Evolutionary conservation across 768 basidiomycete genomes (phyloP).

Genomic region (Mycena amicta): DNA sequence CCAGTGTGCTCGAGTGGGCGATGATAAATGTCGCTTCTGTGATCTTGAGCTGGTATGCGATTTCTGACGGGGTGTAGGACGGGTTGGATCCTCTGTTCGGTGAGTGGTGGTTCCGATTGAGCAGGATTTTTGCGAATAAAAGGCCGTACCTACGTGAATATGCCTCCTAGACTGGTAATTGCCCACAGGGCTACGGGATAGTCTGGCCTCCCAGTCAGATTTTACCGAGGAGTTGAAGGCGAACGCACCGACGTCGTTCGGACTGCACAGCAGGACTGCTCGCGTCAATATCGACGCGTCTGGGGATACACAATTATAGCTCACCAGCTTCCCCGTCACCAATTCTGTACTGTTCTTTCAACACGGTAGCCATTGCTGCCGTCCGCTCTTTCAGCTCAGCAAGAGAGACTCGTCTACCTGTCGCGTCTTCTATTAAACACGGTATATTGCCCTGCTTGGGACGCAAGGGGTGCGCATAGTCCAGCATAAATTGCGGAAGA

Average conservation of each 20-base stretch:
- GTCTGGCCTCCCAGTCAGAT: too few relatives aligned
- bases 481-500: constrained; percentile 59
- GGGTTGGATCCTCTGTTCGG: constrained; percentile 56
- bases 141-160: constrained; percentile 47
- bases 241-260: constrained; percentile 53
- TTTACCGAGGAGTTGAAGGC: too few relatives aligned
- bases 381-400: constrained; percentile 48
- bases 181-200: constrained; percentile 55
- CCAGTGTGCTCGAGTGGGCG: constrained; percentile 41
- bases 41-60: constrained; percentile 50
- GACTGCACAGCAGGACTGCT: constrained; percentile 54
- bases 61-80: constrained; percentile 52
- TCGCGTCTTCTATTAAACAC: constrained; percentile 56
- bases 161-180: constrained; percentile 50
- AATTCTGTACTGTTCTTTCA: constrained; percentile 37
- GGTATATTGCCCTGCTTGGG: constrained; percentile 41
- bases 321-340: constrained; percentile 56
- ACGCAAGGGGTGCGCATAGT: constrained; percentile 47
- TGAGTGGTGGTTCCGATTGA: too few relatives aligned
- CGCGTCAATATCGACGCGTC: not conserved
- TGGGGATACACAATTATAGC: constrained; percentile 18
- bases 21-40: constrained; percentile 48
- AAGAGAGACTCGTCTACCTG: constrained; percentile 41
- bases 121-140: too few relatives aligned
- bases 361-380: constrained; percentile 42